Evolutionary conservation across 1,284 basidiomycete species (phyloP).

Genomic region (Peniophora sp.): DNA sequence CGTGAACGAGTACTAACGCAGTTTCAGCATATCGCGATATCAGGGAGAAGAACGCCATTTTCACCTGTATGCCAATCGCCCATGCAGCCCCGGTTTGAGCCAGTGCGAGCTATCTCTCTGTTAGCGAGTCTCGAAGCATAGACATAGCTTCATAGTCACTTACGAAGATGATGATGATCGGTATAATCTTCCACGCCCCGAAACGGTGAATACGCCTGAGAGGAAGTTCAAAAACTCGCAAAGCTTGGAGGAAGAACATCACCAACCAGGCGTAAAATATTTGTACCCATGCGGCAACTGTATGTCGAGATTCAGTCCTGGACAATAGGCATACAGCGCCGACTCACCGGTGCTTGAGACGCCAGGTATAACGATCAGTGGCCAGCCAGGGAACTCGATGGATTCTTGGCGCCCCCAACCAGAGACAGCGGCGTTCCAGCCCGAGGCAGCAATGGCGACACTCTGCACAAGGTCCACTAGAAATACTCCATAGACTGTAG

Average conservation of each 20-base stretch:
- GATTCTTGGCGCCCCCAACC: no score
- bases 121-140: no score
- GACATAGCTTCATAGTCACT: no score
- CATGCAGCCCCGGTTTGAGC: background rate
- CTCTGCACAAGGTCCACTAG: no score
- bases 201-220: background rate
- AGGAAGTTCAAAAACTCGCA: no score
- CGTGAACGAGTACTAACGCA: background rate
- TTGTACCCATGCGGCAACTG: background rate
- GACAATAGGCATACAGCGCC: slow-evolving; percentile 5
- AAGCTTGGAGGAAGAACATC: no score
- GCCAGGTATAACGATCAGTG: no score
- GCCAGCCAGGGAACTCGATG: no score
- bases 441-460: no score
- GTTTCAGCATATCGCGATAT: background rate
- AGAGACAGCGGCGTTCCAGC: no score
- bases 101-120: background rate
- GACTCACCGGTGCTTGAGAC: no score
- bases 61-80: background rate
- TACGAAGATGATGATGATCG: background rate
- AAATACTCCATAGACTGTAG: no score
- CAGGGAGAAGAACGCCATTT: background rate
- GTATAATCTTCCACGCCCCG: background rate
- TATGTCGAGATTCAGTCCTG: background rate
- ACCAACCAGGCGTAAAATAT: background rate